Base-by-base conservation (phyloP, 2,329 filamentous ascomycete genomes). In the Botrytis fragariae region DNA sequence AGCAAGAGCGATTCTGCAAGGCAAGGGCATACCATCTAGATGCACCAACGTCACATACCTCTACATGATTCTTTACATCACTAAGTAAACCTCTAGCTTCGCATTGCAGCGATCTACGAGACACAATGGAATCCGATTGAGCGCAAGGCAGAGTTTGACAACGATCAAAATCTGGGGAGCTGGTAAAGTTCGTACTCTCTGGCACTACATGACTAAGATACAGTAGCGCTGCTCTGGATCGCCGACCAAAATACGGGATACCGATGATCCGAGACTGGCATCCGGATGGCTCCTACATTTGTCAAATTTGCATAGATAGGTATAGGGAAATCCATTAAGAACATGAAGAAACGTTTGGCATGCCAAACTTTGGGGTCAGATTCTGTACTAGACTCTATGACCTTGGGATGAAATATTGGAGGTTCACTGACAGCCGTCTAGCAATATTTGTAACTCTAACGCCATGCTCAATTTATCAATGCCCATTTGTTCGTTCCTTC, bases 391-490 rank as follows among this genome's bases (percentile, higher is more conserved):
- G 44, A 71, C 54, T 65, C 32, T 51, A 51, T 22, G n/a, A 57
- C 45, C 44, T 35, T 64, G 35, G 39, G 7, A 44, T 57, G 60
- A 54, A 57, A 22, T 57, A 4, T 44, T 71, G 20, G n/a, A n/a
- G n/a, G 45, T 22, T 51, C 61, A 54, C 37, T 48, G 69, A 32
- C 35, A 29, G 45, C 25, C 35, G 20, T 45, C 39, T 42, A 69
- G 32, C 72, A 57, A 35, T 25, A 65, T 60, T 37, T 29, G 29
- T 71, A 77, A 77, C 74, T 75, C 75, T 76, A 73, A 57, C 74
- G 77, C 76, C 76, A 77, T 78, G 74, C 75, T 69, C 44, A 37
- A n/a, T 60, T 44, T 10, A 70, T 45, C 18, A n/a, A 25, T 61
- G 32, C 39, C 12, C 57, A 59, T 48, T 22, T 12, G 48, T 42